Conservation (phyloP, 1,284 basidiomycete species). For the Uromyces viciae-fabae region DNA sequence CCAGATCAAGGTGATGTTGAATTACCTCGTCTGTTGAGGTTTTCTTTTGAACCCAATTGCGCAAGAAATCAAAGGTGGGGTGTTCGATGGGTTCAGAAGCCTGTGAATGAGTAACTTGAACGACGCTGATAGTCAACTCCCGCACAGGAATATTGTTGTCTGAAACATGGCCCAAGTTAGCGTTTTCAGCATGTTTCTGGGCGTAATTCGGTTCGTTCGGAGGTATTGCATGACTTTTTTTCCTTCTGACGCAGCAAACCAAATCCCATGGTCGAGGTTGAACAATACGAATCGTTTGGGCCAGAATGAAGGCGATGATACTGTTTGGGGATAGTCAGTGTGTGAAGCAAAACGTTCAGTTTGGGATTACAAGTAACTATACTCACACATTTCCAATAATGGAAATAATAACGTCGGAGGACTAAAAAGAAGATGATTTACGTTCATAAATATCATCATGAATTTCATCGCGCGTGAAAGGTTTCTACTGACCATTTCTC, state of each 20-base stretch:
- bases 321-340: neutral
- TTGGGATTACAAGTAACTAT: neutral
- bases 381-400: constrained; percentile 41
- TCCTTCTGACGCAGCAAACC: neutral
- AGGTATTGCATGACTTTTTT: neutral
- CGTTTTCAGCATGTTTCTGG: neutral
- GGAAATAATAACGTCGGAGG: constrained; percentile 40
- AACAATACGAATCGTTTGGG: constrained; percentile 35
- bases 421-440: too few species aligned
- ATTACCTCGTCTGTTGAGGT: constrained; percentile 18
- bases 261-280: constrained; percentile 26
- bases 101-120: constrained; percentile 37
- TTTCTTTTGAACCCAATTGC: constrained; percentile 32
- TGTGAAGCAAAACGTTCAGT: too few species aligned
- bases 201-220: neutral
- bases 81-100: constrained; percentile 36
- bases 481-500: constrained; percentile 40
- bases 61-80: constrained; percentile 37
- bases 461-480: too few species aligned
- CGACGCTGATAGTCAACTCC: constrained; percentile 33
- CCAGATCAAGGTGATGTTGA: constrained; percentile 29
- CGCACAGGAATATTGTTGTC: constrained; percentile 10
- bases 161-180: neutral
- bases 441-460: too few species aligned
- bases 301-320: constrained; percentile 26